These are phyloP conservation scores for Saitozyma podzolica DNA, from an alignment of 768 basidiomycete genomes.

Conservation along the genomic window DNA sequence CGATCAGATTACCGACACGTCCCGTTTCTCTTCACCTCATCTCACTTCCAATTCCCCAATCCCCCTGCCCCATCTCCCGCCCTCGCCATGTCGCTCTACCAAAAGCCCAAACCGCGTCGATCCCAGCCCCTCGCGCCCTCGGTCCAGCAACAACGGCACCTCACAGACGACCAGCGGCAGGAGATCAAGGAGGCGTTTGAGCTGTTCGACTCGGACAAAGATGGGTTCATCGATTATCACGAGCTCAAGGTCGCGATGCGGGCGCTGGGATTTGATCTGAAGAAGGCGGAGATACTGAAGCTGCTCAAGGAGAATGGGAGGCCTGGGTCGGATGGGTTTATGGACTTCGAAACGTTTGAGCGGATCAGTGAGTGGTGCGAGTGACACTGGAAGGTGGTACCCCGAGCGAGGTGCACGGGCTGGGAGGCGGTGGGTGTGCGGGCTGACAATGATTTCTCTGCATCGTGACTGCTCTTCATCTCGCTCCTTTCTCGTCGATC, in stretches of 20 bases:
- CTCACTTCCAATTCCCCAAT: no score
- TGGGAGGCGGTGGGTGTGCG: no score
- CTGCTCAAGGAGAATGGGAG: slow-evolving; percentile 79
- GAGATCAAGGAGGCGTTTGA: slow-evolving; percentile 99
- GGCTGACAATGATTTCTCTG: no score
- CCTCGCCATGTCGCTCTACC: background rate
- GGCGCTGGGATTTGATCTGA: slow-evolving; percentile 93
- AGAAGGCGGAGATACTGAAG: slow-evolving; percentile 97
- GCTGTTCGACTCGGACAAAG: slow-evolving; percentile 98
- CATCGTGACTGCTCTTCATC: no score
- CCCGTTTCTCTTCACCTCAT: no score
- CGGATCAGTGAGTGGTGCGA: slow-evolving; percentile 73
- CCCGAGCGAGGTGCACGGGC: no score
- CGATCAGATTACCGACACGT: no score
- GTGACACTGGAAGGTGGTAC: no score
- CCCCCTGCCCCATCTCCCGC: background rate
- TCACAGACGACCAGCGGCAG: slow-evolving; percentile 63
- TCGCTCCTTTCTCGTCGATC: no score
- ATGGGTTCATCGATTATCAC: slow-evolving; percentile 93
- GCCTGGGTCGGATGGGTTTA: slow-evolving; percentile 60
- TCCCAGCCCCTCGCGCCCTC: no score
- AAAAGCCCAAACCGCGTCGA: slow-evolving; percentile 2
- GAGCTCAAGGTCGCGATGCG: slow-evolving; percentile 99
- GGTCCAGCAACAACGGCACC: slow-evolving; percentile 11
- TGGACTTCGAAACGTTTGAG: slow-evolving; percentile 91